Evolutionary conservation across 2,329 filamentous ascomycete species (phyloP), one percentile per base, ranked within the genome.

Genomic region (Penicillium oxalicum): DNA sequence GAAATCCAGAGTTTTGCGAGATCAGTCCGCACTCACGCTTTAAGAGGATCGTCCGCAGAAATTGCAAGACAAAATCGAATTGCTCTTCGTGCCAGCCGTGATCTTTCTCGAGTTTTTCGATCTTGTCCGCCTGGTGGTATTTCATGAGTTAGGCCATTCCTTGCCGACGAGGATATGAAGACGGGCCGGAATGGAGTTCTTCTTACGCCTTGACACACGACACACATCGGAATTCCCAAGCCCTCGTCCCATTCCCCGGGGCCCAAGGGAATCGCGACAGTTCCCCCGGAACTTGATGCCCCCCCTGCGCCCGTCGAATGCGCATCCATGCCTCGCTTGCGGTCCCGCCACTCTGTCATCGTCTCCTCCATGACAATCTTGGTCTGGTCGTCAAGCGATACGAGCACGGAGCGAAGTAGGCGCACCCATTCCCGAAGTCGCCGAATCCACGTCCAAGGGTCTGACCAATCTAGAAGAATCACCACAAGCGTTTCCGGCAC

Each of bases 61-160:
- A 95, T 65, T 98, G 93, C 50, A 96, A 78, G 38, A 98, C 88
- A 57, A 93, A 91, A 67, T 98, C 93, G 62, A 98, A 98, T 60
- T 95, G 87, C 57, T 94, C 89, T 69, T 98, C 93, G 70, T 90
- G 91, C 90, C 91, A 98, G 11, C 86, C 83, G 50, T 91, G 84
- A 44, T 89, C 91, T 67, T 88, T 89, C 70, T 97, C 93, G 49
- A 98, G 70, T 35, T 82, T 80, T 63, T 97, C 91, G 68, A 97
- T 95, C 67, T 88, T 90, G 70, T 95, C 88, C 11, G 89, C 81
- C 84, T 89, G 11, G 57, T 6, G 49, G 29, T 40, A 40, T 11
- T 18, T 25, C n/a, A 49, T 66, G 47, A 68, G 61, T 50, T 53
- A 54, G n/a, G 18, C 18, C 18, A 18, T 28, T 34, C 29, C 33